Conservation (phyloP, 2,329 filamentous ascomycete genomes). For the Venturia aucupariae region DNA sequence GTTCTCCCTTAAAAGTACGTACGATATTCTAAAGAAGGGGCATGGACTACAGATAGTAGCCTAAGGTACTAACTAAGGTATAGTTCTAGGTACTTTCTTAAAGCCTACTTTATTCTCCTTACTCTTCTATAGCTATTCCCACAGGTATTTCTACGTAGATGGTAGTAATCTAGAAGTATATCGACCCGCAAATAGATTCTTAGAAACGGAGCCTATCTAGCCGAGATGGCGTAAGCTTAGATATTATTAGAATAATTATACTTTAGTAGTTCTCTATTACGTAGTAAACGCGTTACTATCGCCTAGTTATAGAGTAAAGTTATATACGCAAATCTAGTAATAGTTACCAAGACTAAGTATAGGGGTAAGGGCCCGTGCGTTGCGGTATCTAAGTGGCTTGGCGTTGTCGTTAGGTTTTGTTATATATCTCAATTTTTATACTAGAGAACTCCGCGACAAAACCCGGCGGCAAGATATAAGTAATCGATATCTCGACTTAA, state of each 20-base stretch:
- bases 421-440: constrained; percentile 14
- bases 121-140: constrained; percentile 14
- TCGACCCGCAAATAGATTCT: constrained; percentile 11
- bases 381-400: constrained; percentile 16
- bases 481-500: constrained; percentile 16
- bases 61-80: constrained; percentile 9
- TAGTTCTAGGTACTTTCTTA: constrained; percentile 11
- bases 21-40: constrained; percentile 16
- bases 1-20: constrained; percentile 15
- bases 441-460: constrained; percentile 18
- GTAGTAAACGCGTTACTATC: constrained; percentile 14
- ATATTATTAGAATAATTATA: constrained; percentile 10
- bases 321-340: constrained; percentile 11
- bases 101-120: constrained; percentile 14
- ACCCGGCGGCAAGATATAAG: constrained; percentile 17
- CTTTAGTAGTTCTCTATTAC: constrained; percentile 11
- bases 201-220: constrained; percentile 13
- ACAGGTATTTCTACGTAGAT: constrained; percentile 13
- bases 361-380: constrained; percentile 16
- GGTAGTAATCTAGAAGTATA: constrained; percentile 12
- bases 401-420: constrained; percentile 17
- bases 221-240: constrained; percentile 13
- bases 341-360: not conserved
- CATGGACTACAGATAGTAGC: constrained; percentile 13
- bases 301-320: constrained; percentile 10